Percentiles rank a stretch among this genome's conserved stretches.
Evolutionary conservation across 306 rosid genomes (phyloP).

Genomic region (Trichosanthes truncata): DNA sequence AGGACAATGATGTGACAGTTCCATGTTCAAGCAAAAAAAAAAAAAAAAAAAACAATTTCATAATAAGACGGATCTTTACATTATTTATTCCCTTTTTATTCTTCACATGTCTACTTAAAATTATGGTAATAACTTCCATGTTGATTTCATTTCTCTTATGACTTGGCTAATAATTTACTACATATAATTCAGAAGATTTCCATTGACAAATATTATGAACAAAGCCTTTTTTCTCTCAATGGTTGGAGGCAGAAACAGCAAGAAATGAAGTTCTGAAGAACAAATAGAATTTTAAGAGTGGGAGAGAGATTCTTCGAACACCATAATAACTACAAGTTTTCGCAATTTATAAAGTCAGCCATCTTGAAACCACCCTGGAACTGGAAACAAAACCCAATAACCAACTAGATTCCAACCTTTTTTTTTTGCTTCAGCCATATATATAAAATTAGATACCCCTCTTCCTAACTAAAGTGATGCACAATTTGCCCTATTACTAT

Average conservation of each 20-base stretch:
- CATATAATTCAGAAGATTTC: neutral
- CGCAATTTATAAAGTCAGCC: conserved; percentile 31
- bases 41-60: too few relatives aligned
- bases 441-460: conserved; percentile 26
- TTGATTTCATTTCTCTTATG: neutral
- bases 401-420: conserved; percentile 28
- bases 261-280: neutral
- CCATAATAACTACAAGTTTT: conserved; percentile 9
- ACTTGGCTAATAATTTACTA: neutral
- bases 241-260: neutral
- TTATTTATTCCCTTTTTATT: neutral
- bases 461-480: conserved; percentile 50
- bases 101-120: too few relatives aligned
- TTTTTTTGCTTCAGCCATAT: conserved; percentile 17
- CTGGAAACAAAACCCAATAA: conserved; percentile 34
- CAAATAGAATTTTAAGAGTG: neutral
- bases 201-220: neutral
- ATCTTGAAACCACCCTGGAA: conserved; percentile 46
- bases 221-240: neutral
- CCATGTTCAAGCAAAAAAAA: neutral
- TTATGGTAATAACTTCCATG: neutral
- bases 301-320: neutral
- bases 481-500: conserved; percentile 37
- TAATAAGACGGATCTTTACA: neutral
- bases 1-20: too few relatives aligned